Evolutionary conservation across 1,284 basidiomycete species (phyloP), one percentile per base, ranked within the genome.

Genomic region (Ceratobasidium theobromae): DNA sequence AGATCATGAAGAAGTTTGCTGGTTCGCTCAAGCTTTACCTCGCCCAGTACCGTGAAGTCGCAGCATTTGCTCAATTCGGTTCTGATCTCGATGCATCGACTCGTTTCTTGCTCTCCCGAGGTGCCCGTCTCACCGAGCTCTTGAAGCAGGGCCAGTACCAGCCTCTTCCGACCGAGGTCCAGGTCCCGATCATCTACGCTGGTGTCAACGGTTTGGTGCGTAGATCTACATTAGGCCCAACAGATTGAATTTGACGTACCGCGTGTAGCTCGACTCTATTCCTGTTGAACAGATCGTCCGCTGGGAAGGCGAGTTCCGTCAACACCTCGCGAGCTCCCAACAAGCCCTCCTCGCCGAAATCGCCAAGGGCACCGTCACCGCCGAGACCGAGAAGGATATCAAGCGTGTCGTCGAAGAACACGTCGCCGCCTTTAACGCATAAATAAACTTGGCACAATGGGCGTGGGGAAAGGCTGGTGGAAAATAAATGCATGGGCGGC

Each of bases 1-100:
- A 96, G 84, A 93, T 97, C 82, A 97, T 98, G 95, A 99, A 98
- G 91, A 93, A 97, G 83, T 98, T 98, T 75, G 95, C 96, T 74
- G 96, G 96, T 87, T 98, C 95, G 71, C 88, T 98, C 75, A 99
- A 99, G 85, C 87, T 99, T 64, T 98, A 98, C 87, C 93, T 99
- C 72, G 96, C 96, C 62, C 96, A 99, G 80, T 99, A 98, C 86
- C 95, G 96, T 91, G 96, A 99, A 85, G 95, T 99, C 72, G 96
- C 96, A 73, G 96, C 96, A 71, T 96, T 97, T 77, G 96, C 96
- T 69, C 96, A 98, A 79, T 99, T 99, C 85, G 96, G 96, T 87
- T 99, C 96, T 74, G 96, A 98, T 82, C 91, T 99, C 76, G 96
- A 98, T 83, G 95, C 96, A 69, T 97, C 96, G 41, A 98, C 96